phyloP scores from a whole-genome alignment of 2,329 filamentous ascomycete genomes.

The Aspergillus texensis region DNA sequence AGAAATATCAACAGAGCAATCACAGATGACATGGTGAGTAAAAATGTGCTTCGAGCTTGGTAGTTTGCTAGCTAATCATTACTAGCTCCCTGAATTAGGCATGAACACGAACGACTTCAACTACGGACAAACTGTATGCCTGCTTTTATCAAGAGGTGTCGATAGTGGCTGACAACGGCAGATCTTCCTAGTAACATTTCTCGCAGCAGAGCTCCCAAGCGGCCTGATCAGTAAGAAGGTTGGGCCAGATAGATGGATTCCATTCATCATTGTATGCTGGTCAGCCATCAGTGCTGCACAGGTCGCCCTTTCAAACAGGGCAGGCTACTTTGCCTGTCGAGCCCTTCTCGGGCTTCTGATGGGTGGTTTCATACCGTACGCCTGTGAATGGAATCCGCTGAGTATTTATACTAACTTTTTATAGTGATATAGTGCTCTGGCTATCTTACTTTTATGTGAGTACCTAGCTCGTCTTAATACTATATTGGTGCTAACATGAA shows the following conservation, averaged over 20 bases:
- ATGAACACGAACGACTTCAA: slow-evolving; percentile 38
- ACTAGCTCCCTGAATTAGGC: slow-evolving; percentile 25
- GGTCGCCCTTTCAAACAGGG: slow-evolving; percentile 30
- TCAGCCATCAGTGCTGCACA: slow-evolving; percentile 28
- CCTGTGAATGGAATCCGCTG: neutral
- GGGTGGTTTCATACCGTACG: slow-evolving; percentile 54
- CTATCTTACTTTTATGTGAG: neutral
- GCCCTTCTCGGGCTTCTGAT: slow-evolving; percentile 52
- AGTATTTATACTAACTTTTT: neutral
- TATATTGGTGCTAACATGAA: neutral
- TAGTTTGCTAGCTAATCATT: neutral
- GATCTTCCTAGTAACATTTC: slow-evolving; percentile 32
- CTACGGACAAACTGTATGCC: slow-evolving; percentile 25
- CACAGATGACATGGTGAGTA: slow-evolving; percentile 27
- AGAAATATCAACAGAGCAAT: slow-evolving; percentile 30
- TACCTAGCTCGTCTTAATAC: neutral
- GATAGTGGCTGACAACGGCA: neutral
- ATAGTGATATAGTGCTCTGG: neutral
- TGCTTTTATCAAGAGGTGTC: neutral
- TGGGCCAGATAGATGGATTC: slow-evolving; percentile 33
- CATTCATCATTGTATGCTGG: slow-evolving; percentile 33
- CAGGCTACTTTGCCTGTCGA: slow-evolving; percentile 47
- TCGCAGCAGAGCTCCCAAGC: slow-evolving; percentile 35
- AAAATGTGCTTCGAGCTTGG: neutral
- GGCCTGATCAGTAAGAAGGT: slow-evolving; percentile 34